Evolutionary conservation across 2,329 filamentous ascomycete genomes (phyloP), one percentile per base, ranked within the genome.

Genomic region (Colletotrichum truncatum): DNA sequence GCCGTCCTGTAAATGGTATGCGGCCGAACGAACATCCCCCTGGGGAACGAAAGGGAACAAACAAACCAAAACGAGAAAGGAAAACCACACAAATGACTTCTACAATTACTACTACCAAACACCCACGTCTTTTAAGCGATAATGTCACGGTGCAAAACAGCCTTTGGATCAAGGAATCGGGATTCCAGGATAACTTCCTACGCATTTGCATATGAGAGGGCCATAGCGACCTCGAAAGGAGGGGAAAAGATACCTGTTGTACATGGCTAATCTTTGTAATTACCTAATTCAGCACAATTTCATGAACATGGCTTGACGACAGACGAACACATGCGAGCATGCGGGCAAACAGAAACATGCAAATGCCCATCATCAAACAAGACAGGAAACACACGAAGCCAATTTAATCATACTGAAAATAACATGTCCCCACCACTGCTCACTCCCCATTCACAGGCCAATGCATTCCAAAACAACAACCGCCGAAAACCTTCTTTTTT

Each of bases 1-100:
- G 77, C 75, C 39, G 70, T 80, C 26, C 69, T 81, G 57, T 81
- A 76, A 74, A 34, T 5, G 51, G 26, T 28, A 14, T 16, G n/a
- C n/a, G n/a, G n/a, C n/a, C n/a, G n/a, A n/a, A n/a, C n/a, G n/a
- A n/a, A n/a, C n/a, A n/a, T n/a, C n/a, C n/a, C n/a, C n/a, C n/a
- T n/a, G n/a, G n/a, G n/a, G n/a, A n/a, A n/a, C n/a, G n/a, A n/a
- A n/a, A n/a, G n/a, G n/a, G n/a, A n/a, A n/a, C n/a, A n/a, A n/a
- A n/a, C n/a, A n/a, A n/a, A n/a, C 16, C 25, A 18, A 14, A 48
- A 25, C 43, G 21, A 48, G 25, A 57, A 16, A 53, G 16, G n/a
- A 43, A 46, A 12, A 12, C 48, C n/a, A 52, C 14, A 48, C 34
- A 38, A 38, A 38, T 38, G n/a, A n/a, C n/a, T n/a, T n/a, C n/a